A percentile compares a stretch with the other conserved stretches of the same genome.
Evolutionary conservation across 352 stramenopile species (phyloP).

Genomic region (Pythium vanterpoolii): DNA sequence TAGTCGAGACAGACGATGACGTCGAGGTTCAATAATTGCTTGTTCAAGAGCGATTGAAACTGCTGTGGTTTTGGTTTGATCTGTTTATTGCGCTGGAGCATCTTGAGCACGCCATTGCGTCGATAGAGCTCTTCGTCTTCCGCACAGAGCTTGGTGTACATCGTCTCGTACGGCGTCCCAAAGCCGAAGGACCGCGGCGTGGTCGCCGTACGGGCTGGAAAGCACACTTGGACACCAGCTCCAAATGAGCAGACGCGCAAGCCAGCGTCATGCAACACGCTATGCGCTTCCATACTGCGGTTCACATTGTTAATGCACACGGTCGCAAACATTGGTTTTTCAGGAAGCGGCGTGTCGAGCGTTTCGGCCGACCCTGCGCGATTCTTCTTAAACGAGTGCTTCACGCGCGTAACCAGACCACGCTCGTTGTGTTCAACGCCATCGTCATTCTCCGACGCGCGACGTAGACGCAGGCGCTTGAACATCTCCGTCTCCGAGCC

Average conservation of each 20-base stretch:
- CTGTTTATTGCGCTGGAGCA: constrained; percentile 48
- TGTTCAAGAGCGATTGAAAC: constrained; percentile 38
- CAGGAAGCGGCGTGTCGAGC: not conserved
- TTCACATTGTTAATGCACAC: constrained; percentile 69
- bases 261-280: constrained; percentile 35
- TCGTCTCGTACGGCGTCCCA: constrained; percentile 41
- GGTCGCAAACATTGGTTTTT: constrained; percentile 39
- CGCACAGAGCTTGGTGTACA: constrained; percentile 37
- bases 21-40: constrained; percentile 37
- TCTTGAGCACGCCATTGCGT: constrained; percentile 38
- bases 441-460: constrained; percentile 8
- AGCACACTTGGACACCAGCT: constrained; percentile 38
- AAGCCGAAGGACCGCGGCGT: constrained; percentile 40
- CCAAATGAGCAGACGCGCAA: constrained; percentile 49
- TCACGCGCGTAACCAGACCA: constrained; percentile 20
- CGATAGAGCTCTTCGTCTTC: constrained; percentile 27
- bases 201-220: constrained; percentile 27
- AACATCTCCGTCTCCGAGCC: constrained; percentile 11
- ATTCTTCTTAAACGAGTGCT: constrained; percentile 19
- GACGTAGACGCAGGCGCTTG: constrained; percentile 7
- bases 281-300: constrained; percentile 55
- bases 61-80: constrained; percentile 45
- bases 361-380: not conserved
- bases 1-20: constrained; percentile 61
- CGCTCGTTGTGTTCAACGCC: constrained; percentile 17